Evolutionary conservation across 2,329 filamentous ascomycete genomes (phyloP), one percentile per base, ranked within the genome.

Genomic region (Diaporthe vexans): DNA sequence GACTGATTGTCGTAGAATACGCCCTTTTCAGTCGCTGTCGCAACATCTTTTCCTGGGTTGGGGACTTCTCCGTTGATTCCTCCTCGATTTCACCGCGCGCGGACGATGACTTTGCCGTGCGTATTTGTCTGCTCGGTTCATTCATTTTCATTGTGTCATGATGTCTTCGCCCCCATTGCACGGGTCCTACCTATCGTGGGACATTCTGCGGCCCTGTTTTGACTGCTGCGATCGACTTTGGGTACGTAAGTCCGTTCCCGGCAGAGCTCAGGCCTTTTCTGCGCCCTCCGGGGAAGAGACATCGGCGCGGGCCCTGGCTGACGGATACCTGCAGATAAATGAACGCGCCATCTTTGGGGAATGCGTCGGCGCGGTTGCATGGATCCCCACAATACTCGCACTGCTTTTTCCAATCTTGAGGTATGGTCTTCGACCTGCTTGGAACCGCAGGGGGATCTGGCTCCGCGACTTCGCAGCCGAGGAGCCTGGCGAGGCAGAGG

Each of bases 391-490:
- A 7, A 80, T 78, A 77, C 71, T 79, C 9, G 78, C 83, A 3
- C n/a, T 83, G 6, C 19, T 80, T 48, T 76, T 81, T 9, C 73
- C 83, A 15, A 29, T 81, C 1, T 76, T 81, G 68, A 81, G 80
- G 35, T 84, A 83, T 54, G 78, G 74, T 6, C 61, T 82, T 21
- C 76, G 76, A 1, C 80, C 82, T 3, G 37, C 81, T 2, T 83
- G 82, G 82, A 74, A 73, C 1, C 77, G 78, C 10, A 81, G 82
- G 21, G 81, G 82, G 4, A 11, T 78, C 11, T 84, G 82, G 82
- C 77, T 84, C 57, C 81, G 81, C 59, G 76, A 73, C 33, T 83
- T 84, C 73, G 81, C 81, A 6, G 78, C 78, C 4, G 81, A 84
- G 71, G 72, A 54, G 35, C 48, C 29, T 26, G 56, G 70, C 54